Conservation (phyloP, 306 rosid species). For the Geum urbanum region DNA sequence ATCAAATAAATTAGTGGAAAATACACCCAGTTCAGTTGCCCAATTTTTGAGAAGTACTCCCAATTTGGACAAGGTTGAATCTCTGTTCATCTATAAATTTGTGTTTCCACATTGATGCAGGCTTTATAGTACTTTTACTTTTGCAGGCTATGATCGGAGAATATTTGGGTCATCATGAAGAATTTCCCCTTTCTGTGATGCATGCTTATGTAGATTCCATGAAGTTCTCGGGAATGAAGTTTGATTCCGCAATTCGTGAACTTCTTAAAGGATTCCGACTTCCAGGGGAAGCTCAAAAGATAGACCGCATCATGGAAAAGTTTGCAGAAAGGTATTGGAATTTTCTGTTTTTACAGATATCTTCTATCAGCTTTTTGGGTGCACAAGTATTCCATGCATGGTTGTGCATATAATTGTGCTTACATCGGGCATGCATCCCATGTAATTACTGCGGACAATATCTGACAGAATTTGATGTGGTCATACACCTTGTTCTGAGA, state of each 20-base stretch:
- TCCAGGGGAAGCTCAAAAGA: constrained; percentile 99
- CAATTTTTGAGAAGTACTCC: constrained; percentile 82
- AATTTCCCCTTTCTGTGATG: constrained; percentile 96
- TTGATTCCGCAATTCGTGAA: constrained; percentile 89
- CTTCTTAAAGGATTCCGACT: constrained; percentile 96
- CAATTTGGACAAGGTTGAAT: constrained; percentile 78
- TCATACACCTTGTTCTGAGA: constrained; percentile 23
- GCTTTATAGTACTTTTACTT: constrained; percentile 22
- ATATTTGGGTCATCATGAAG: constrained; percentile 99
- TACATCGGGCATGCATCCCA: constrained; percentile 3
- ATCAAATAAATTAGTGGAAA: constrained; percentile 85
- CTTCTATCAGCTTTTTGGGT: neutral
- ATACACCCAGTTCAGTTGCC: constrained; percentile 80
- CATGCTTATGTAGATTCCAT: constrained; percentile 94
- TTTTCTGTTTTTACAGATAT: constrained; percentile 3
- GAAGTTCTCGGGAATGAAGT: constrained; percentile 88
- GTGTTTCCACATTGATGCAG: constrained; percentile 25
- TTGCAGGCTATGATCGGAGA: constrained; percentile 94
- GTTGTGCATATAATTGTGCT: constrained; percentile 19
- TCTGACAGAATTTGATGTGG: neutral
- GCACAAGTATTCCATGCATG: neutral
- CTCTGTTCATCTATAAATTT: constrained; percentile 21
- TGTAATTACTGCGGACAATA: neutral
- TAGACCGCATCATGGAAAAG: constrained; percentile 98
- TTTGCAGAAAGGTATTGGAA: constrained; percentile 83